Evolutionary conservation across 1,139 yeast species (phyloP).

Genomic region (Pichia norvegensis): DNA sequence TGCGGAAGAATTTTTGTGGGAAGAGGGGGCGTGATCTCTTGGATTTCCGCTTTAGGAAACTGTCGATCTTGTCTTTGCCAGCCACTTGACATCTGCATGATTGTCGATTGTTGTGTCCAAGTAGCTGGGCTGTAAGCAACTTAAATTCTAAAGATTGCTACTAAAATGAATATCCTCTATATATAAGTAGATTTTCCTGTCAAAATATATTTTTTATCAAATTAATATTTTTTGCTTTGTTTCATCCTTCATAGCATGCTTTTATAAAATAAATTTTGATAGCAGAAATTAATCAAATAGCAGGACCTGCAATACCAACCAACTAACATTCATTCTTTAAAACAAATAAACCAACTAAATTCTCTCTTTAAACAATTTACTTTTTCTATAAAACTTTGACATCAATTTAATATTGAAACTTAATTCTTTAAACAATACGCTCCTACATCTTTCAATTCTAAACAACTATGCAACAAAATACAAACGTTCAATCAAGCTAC

Average conservation of each 20-base stretch:
- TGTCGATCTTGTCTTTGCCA: too few relatives aligned
- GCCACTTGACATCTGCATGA: too few relatives aligned
- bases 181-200: too few relatives aligned
- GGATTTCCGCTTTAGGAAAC: not conserved
- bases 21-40: not conserved
- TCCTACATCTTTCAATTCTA: too few relatives aligned
- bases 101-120: not conserved
- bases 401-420: not conserved
- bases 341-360: not conserved
- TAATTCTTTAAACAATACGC: too few relatives aligned
- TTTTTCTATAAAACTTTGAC: not conserved
- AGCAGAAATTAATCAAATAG: too few relatives aligned
- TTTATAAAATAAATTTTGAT: too few relatives aligned
- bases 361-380: not conserved
- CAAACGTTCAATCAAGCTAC: constrained; percentile 47
- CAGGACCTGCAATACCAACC: not conserved
- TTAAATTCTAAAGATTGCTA: not conserved
- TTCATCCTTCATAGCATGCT: not conserved
- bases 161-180: too few relatives aligned
- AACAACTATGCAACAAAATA: not conserved
- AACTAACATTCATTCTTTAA: not conserved
- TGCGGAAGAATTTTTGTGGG: not conserved
- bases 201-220: too few relatives aligned
- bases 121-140: not conserved
- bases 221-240: too few relatives aligned